Evolutionary conservation across 2,329 filamentous ascomycete genomes (phyloP).

Genomic region (Aspergillus eucalypticola): DNA sequence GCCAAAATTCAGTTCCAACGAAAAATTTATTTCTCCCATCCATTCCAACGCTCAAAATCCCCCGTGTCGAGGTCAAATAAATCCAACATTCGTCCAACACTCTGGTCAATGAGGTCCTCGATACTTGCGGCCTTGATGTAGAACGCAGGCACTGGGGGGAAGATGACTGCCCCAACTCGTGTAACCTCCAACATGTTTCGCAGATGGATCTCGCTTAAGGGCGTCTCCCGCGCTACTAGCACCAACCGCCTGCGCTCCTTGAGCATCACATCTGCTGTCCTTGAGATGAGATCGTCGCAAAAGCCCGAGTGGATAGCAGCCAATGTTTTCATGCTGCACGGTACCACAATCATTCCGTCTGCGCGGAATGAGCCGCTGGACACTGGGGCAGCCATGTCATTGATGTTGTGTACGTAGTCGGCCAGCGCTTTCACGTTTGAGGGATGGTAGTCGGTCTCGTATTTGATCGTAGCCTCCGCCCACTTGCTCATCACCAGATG

Average conservation of each 20-base stretch:
- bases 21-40: conserved; percentile 4
- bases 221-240: conserved; percentile 48
- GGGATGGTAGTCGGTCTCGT: conserved; percentile 47
- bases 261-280: conserved; percentile 50
- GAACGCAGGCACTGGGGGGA: conserved; percentile 48
- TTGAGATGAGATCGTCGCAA: conserved; percentile 49
- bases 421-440: conserved; percentile 43
- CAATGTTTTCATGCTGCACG: conserved; percentile 53
- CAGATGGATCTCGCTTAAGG: conserved; percentile 50
- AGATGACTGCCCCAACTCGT: conserved; percentile 44
- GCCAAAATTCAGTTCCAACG: neutral
- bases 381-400: conserved; percentile 49
- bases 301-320: conserved; percentile 45
- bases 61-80: conserved; percentile 46
- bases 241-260: conserved; percentile 48
- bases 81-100: conserved; percentile 51
- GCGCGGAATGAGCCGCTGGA: conserved; percentile 49
- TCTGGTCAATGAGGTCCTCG: conserved; percentile 49
- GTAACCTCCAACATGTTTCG: conserved; percentile 49
- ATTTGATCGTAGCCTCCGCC: conserved; percentile 51
- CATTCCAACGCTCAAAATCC: conserved; percentile 33
- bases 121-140: conserved; percentile 45
- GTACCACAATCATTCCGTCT: conserved; percentile 51
- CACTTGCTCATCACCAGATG: conserved; percentile 53
- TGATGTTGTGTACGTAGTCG: conserved; percentile 40